Percentiles rank a stretch among this genome's conserved stretches.
Evolutionary conservation across 352 stramenopile species (phyloP).

Genomic region (Pythium sukuiense): DNA sequence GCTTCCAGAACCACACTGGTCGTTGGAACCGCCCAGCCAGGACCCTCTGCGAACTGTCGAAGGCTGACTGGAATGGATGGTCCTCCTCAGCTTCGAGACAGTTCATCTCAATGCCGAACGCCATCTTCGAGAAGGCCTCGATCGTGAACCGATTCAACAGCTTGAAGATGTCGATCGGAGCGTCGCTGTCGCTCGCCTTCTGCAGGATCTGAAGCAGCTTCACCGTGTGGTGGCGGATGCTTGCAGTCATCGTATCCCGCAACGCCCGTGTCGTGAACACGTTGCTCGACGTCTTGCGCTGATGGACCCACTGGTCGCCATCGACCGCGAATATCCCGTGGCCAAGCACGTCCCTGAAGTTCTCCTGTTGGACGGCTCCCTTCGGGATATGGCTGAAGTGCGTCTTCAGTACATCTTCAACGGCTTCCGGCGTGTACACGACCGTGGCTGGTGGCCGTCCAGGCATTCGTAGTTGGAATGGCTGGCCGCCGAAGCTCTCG

Average conservation of each 20-base stretch:
- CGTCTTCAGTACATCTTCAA: conserved; percentile 52
- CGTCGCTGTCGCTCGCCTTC: neutral
- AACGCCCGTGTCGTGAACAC: conserved; percentile 73
- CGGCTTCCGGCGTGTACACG: conserved; percentile 33
- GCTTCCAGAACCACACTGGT: conserved; percentile 41
- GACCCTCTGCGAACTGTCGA: conserved; percentile 28
- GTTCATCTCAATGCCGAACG: conserved; percentile 19
- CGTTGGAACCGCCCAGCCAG: conserved; percentile 42
- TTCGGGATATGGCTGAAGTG: conserved; percentile 75
- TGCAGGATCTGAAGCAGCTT: neutral
- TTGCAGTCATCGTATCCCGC: conserved; percentile 37
- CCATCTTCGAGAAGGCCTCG: conserved; percentile 23
- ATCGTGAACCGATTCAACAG: conserved; percentile 17
- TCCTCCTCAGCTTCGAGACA: conserved; percentile 13
- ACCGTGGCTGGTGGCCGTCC: conserved; percentile 27
- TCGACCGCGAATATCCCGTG: conserved; percentile 53
- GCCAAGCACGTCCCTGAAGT: conserved; percentile 58
- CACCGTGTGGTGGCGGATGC: neutral
- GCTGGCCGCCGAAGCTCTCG: neutral
- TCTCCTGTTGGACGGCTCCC: conserved; percentile 32
- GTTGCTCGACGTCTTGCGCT: conserved; percentile 83
- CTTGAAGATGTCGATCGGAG: neutral
- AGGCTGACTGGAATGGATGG: conserved; percentile 23
- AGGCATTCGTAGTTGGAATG: neutral
- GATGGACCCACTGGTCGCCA: conserved; percentile 49